A percentile compares a stretch with the other conserved stretches of the same genome.
These are phyloP conservation scores for Xylariales sp. DNA, from an alignment of 2,329 filamentous ascomycete species.

Conservation along the genomic window DNA sequence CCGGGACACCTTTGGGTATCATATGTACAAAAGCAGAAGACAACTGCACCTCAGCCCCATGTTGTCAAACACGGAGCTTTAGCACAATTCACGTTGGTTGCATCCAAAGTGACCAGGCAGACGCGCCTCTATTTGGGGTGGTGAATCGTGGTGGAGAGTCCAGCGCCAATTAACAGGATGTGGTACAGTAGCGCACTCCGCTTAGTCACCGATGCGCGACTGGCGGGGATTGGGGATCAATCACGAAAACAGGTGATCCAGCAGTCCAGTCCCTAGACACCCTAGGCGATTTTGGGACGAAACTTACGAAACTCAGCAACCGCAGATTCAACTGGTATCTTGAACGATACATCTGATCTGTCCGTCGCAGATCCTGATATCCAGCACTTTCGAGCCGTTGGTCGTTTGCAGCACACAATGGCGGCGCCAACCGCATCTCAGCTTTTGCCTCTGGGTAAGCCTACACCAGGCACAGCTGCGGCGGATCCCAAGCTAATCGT, in stretches of 20 bases:
- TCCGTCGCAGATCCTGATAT: no score
- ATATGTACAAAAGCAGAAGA: conserved; percentile 17
- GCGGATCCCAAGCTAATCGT: no score
- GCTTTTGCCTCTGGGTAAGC: conserved; percentile 10
- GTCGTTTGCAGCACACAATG: no score
- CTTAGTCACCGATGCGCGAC: conserved; percentile 5
- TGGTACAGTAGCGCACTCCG: background rate
- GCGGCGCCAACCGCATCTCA: conserved; percentile 10
- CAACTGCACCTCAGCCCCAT: conserved; percentile 23
- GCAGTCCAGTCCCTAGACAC: no score
- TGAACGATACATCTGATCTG: no score
- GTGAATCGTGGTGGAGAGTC: background rate
- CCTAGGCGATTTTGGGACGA: no score
- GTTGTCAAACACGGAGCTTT: conserved; percentile 6
- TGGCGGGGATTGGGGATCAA: background rate
- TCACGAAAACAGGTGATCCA: conserved; percentile 11
- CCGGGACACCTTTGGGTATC: conserved; percentile 18
- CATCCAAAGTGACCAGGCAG: conserved; percentile 20
- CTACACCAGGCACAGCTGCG: no score
- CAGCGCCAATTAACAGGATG: background rate
- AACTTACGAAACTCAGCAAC: no score
- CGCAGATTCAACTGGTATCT: no score
- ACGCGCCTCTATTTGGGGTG: conserved; percentile 21
- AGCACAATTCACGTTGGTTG: background rate
- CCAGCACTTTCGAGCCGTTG: no score